Percentiles rank a stretch among this genome's conserved stretches.
phyloP scores from a whole-genome alignment of 225 moss, liverwort and hornwort species.

The Pleurozium schreberi region DNA sequence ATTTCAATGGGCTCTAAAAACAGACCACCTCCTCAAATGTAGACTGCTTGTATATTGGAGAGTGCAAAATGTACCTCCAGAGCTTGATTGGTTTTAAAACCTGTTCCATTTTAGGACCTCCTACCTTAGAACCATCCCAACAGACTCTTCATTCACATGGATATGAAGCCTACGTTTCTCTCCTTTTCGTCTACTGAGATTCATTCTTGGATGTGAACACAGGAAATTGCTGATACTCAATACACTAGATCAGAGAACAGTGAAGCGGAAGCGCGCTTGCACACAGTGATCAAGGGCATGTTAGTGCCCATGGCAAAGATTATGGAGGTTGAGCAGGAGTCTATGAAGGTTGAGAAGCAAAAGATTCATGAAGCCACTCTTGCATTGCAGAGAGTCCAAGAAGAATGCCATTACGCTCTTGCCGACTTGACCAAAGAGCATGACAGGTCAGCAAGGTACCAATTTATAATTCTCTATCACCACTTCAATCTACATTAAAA shows the following conservation, averaged over 20 bases:
- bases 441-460: slow-evolving; percentile 7
- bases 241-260: neutral
- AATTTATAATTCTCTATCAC: neutral
- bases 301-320: slow-evolving; percentile 21
- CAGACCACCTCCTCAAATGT: no score
- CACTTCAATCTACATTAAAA: neutral
- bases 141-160: neutral
- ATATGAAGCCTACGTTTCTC: neutral
- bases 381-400: slow-evolving; percentile 14
- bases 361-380: slow-evolving; percentile 13
- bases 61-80: no score
- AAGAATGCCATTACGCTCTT: slow-evolving; percentile 22
- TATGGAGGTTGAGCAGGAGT: slow-evolving; percentile 23
- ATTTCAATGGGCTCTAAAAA: no score
- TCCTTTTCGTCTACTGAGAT: neutral
- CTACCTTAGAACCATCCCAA: neutral
- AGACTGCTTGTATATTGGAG: no score
- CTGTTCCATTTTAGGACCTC: no score
- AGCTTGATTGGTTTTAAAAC: no score
- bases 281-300: slow-evolving; percentile 5
- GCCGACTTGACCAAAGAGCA: slow-evolving; percentile 10
- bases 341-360: neutral
- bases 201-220: neutral
- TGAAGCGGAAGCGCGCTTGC: slow-evolving; percentile 19
- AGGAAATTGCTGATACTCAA: slow-evolving; percentile 18